Conservation (phyloP, 2,329 filamentous ascomycete genomes). For the Madurella mycetomatis region DNA sequence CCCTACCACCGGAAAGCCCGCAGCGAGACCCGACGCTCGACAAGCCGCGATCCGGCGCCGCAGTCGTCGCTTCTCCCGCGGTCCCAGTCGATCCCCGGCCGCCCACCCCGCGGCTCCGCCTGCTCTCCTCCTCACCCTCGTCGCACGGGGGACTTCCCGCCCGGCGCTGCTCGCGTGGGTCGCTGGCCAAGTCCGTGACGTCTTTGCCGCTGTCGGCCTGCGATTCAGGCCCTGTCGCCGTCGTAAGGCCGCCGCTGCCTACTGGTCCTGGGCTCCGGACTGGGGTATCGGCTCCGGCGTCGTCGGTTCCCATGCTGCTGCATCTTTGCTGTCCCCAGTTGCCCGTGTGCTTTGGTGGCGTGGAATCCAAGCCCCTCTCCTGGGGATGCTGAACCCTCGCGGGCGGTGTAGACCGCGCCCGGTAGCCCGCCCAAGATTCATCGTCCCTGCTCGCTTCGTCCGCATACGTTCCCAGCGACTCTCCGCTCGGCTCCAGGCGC, state of each 20-base stretch:
- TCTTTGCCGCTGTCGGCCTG: slow-evolving; percentile 22
- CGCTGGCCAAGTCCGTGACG: slow-evolving; percentile 12
- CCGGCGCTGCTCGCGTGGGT: not conserved
- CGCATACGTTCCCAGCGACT: slow-evolving; percentile 5
- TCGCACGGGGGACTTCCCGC: not conserved
- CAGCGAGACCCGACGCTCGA: no score
- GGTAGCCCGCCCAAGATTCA: not conserved
- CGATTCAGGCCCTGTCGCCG: slow-evolving; percentile 11
- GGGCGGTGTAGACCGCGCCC: not conserved
- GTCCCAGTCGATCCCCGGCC: not conserved
- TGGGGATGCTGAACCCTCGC: not conserved
- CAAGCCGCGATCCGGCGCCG: no score
- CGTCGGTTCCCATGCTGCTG: not conserved
- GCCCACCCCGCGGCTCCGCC: not conserved
- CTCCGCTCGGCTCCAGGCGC: not conserved
- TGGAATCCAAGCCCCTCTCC: not conserved
- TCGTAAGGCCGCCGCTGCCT: not conserved
- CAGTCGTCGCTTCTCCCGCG: not conserved
- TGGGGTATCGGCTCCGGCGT: not conserved
- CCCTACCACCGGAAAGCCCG: not conserved
- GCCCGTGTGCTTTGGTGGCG: not conserved
- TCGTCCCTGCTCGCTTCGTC: slow-evolving; percentile 3
- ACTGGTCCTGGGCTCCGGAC: not conserved
- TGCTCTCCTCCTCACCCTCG: not conserved
- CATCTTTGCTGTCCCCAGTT: not conserved